Conservation (phyloP, 768 basidiomycete genomes). For the Cyclocybe cylindracea region DNA sequence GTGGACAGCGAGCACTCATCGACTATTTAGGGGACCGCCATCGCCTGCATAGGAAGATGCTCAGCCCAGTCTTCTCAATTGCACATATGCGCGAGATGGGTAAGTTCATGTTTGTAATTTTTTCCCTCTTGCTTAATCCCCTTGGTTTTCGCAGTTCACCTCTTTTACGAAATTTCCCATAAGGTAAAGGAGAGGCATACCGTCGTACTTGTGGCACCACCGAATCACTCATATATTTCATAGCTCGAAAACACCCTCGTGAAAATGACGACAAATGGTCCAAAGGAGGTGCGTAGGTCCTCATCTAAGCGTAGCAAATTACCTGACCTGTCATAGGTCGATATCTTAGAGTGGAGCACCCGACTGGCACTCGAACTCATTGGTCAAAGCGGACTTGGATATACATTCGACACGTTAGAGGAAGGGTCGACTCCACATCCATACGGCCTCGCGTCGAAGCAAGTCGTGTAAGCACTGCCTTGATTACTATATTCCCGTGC, state of each 20-base stretch:
- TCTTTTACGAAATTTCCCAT: slow-evolving; percentile 31
- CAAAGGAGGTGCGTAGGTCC: slow-evolving; percentile 24
- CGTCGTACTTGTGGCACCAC: no score
- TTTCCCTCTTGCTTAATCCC: background rate
- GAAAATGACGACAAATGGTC: slow-evolving; percentile 26
- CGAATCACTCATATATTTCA: no score
- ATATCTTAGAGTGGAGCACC: slow-evolving; percentile 38
- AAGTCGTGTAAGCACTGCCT: slow-evolving; percentile 26
- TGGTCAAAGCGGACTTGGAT: slow-evolving; percentile 49
- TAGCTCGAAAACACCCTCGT: slow-evolving; percentile 30
- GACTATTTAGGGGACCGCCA: slow-evolving; percentile 38
- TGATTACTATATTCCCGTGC: background rate
- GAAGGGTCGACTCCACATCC: slow-evolving; percentile 29
- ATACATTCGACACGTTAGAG: slow-evolving; percentile 40
- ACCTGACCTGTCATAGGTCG: slow-evolving; percentile 24
- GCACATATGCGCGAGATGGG: slow-evolving; percentile 39
- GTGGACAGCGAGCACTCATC: no score
- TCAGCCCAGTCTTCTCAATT: slow-evolving; percentile 45
- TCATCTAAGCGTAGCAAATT: background rate
- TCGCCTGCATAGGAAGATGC: slow-evolving; percentile 41
- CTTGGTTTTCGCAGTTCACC: slow-evolving; percentile 25
- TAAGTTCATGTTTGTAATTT: background rate
- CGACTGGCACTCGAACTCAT: slow-evolving; percentile 50
- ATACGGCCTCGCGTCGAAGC: slow-evolving; percentile 31
- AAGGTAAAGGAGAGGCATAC: no score